Base-by-base conservation (phyloP, 2,329 filamentous ascomycete genomes). In the Thelonectria olida region DNA sequence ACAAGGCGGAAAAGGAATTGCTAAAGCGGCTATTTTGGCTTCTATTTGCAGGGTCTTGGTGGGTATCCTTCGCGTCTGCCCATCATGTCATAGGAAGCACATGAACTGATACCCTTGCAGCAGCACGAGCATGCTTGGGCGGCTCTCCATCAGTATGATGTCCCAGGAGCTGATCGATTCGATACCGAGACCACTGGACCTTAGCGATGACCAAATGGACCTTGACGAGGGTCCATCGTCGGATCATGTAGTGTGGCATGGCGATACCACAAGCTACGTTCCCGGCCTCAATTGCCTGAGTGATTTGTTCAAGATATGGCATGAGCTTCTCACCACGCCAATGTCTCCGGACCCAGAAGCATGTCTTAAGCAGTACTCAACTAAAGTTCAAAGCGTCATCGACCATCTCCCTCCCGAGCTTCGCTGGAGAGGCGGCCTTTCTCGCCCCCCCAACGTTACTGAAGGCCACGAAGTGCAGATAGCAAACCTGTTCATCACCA, bases 401-500 rank as follows among this genome's bases (percentile, higher is more conserved):
- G 73, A 78, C 41, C 52, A 48, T 15, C 71, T 79, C 1, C 75
- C 74, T 0, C 72, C 74, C 0, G 72, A 76, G 34, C 63, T 79
- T 1, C 68, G 75, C 5, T 79, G 77, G 77, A 68, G 76, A 1
- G 76, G 76, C 3, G 75, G 76, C 0, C 54, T 78, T 1, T 76
- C 76, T 0, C 71, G 75, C 1, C 73, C 73, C 0, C 44, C 67
- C 0, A 57, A 60, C 10, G 68, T 71, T 1, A 77, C 75, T 0
- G 67, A 73, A 10, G 75, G 76, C 4, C 77, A 78, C 44, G 74
- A 78, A 39, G 75, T 72, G 3, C 77, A 79, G 19, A 73, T 75
- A 7, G 77, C 72, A 8, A 78, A 78, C 56, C 59, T 79, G 5
- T 75, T 77, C 48, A 70, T 79, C 31, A 78, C 77, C 20, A 76